Evolutionary conservation across 257 asterid species (phyloP).

Genomic region (Primulina tabacum): DNA sequence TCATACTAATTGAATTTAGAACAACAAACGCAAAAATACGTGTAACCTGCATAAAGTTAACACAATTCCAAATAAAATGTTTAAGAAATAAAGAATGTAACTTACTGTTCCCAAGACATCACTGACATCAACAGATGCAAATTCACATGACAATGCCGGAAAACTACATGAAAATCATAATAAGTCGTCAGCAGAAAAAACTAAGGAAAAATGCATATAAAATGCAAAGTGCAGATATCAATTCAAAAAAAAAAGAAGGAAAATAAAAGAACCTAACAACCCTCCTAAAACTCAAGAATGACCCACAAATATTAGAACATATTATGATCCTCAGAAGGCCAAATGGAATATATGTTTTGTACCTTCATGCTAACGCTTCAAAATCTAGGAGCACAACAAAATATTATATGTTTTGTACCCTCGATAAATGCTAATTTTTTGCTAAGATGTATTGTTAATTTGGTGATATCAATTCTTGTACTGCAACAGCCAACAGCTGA

Average conservation of each 20-base stretch:
- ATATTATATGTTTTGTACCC: background rate
- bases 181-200: constrained; percentile 19
- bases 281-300: constrained; percentile 1
- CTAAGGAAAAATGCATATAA: background rate
- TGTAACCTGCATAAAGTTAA: background rate
- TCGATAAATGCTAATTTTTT: constrained; percentile 5
- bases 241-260: background rate
- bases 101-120: constrained; percentile 97
- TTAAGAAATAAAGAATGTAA: constrained; percentile 24
- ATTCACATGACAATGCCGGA: constrained; percentile 96
- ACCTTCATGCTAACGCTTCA: constrained; percentile 3
- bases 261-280: background rate
- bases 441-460: background rate
- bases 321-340: constrained; percentile 14
- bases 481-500: too few species aligned
- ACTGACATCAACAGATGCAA: constrained; percentile 94
- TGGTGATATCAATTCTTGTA: background rate
- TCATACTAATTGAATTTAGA: constrained; percentile 6
- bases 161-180: constrained; percentile 50
- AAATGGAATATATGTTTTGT: constrained; percentile 3
- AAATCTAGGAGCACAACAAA: constrained; percentile 1
- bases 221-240: constrained; percentile 13
- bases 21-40: background rate
- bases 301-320: background rate
- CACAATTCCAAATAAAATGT: background rate